Conservation (phyloP, 176 grass and related monocot genomes). For the Typha latifolia region DNA sequence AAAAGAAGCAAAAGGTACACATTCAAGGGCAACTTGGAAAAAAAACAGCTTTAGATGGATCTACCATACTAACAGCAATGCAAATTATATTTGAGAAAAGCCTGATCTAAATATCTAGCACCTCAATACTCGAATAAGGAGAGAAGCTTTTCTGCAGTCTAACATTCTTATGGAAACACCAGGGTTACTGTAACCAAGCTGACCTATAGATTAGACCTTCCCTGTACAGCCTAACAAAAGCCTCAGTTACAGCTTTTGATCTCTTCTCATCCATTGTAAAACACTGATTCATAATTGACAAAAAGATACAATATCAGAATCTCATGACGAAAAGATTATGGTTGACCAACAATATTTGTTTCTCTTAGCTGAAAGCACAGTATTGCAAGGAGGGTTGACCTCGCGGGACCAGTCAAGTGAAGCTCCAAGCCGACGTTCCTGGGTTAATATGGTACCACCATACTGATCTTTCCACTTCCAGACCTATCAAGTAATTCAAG, state of each 20-base stretch:
- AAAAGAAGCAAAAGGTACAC: constrained; percentile 14
- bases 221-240: constrained; percentile 79
- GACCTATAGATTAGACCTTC: constrained; percentile 84
- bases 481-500: constrained; percentile 33
- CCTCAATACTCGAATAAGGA: not conserved
- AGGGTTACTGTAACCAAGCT: constrained; percentile 6
- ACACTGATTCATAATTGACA: constrained; percentile 38
- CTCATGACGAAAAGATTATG: not conserved
- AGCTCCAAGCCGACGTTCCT: constrained; percentile 74
- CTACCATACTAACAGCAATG: not conserved
- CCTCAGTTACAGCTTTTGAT: constrained; percentile 78
- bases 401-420: constrained; percentile 88
- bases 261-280: constrained; percentile 92
- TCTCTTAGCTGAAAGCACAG: not conserved
- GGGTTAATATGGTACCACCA: constrained; percentile 69
- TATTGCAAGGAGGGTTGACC: constrained; percentile 26
- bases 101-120: not conserved
- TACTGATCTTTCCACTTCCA: constrained; percentile 91
- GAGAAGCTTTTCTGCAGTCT: not conserved
- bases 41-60: not conserved
- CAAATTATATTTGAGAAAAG: constrained; percentile 5
- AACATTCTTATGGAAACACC: not conserved
- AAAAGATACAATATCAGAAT: constrained; percentile 1
- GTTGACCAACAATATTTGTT: not conserved
- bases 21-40: too few species aligned